These are phyloP conservation scores for Actinomucor elegans DNA, from an alignment of 371 early-diverging fungal species.

Conservation along the genomic window DNA sequence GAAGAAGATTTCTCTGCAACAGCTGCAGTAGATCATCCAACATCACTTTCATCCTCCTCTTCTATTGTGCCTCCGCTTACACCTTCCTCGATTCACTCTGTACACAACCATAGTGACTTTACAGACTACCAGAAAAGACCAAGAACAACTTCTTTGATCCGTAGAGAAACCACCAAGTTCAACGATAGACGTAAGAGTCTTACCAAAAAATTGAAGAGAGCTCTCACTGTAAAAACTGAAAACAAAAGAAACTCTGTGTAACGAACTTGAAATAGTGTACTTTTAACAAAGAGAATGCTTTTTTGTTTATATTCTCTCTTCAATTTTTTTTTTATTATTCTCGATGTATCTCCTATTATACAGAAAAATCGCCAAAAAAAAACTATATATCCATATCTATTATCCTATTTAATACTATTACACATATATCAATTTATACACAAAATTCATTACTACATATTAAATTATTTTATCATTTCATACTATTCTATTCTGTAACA, in stretches of 20 bases:
- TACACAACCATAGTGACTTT: neutral
- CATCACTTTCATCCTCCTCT: slow-evolving; percentile 8
- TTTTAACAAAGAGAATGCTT: neutral
- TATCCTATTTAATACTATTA: too few relatives aligned
- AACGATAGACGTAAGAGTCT: slow-evolving; percentile 23
- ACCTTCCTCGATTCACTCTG: neutral
- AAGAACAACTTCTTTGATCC: slow-evolving; percentile 20
- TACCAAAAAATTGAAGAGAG: slow-evolving; percentile 23
- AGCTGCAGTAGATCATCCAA: neutral
- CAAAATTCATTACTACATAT: too few relatives aligned
- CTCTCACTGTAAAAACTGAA: slow-evolving; percentile 7
- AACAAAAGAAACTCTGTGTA: slow-evolving; percentile 16
- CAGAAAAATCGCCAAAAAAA: too few relatives aligned
- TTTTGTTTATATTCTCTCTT: neutral
- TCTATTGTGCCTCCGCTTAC: slow-evolving; percentile 13
- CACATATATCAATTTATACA: too few relatives aligned
- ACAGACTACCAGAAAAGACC: neutral
- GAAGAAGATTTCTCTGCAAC: neutral
- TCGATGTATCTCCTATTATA: too few relatives aligned
- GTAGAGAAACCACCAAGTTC: slow-evolving; percentile 25
- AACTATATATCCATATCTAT: too few relatives aligned
- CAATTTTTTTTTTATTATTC: neutral
- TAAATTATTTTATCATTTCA: too few relatives aligned
- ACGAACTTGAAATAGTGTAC: too few relatives aligned
- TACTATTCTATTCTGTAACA: too few relatives aligned